These are phyloP conservation scores for Globisporangium okanoganense DNA, from an alignment of 352 stramenopile genomes.

Conservation along the genomic window DNA sequence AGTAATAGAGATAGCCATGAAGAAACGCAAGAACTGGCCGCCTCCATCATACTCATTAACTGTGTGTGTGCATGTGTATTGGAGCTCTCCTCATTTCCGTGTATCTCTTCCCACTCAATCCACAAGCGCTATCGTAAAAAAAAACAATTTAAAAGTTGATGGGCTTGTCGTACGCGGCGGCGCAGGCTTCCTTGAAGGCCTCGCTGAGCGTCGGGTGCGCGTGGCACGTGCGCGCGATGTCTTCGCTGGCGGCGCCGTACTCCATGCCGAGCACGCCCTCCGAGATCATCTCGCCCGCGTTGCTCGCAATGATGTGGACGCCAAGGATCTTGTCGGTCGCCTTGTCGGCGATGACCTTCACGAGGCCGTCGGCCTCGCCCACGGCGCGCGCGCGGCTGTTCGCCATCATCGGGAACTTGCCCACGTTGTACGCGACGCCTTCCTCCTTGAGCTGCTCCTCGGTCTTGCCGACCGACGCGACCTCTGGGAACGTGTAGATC, in stretches of 20 bases:
- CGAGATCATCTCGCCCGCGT: conserved; percentile 99
- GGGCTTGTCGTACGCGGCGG: conserved; percentile 97
- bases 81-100: background rate
- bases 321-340: conserved; percentile 98
- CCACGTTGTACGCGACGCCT: conserved; percentile 94
- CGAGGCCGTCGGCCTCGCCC: conserved; percentile 93
- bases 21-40: too few relatives aligned
- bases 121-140: background rate
- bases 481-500: conserved; percentile 97
- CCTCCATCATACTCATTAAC: background rate
- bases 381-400: conserved; percentile 96
- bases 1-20: too few relatives aligned
- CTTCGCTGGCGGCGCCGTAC: conserved; percentile 97
- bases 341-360: conserved; percentile 98
- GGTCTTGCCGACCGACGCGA: conserved; percentile 95
- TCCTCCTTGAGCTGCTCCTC: conserved; percentile 97
- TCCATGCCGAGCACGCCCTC: conserved; percentile 98
- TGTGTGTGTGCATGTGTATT: background rate
- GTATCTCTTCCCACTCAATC: background rate
- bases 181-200: conserved; percentile 99
- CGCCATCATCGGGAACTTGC: conserved; percentile 97
- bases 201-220: conserved; percentile 97
- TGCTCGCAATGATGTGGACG: conserved; percentile 98
- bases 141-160: conserved; percentile 96
- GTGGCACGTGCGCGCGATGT: conserved; percentile 99